These are phyloP conservation scores for Diplocarpon rosae DNA, from an alignment of 2,329 filamentous ascomycete genomes.

Conservation along the genomic window DNA sequence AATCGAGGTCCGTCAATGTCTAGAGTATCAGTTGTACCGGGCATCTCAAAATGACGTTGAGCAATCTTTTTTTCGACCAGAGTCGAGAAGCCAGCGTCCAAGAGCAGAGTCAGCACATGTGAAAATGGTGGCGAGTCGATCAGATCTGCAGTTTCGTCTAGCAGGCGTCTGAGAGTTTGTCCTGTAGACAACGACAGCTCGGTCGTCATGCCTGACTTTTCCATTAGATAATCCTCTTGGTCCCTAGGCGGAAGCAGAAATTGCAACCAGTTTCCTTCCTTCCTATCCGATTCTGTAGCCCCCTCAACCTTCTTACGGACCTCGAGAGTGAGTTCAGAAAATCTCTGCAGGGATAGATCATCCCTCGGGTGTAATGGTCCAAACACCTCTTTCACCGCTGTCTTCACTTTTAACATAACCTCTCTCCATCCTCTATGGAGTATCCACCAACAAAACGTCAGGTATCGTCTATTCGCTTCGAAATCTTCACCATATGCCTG, in stretches of 20 bases:
- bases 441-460: slow-evolving; percentile 98
- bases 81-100: slow-evolving; percentile 78
- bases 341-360: slow-evolving; percentile 67
- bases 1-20: slow-evolving; percentile 27
- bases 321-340: slow-evolving; percentile 71
- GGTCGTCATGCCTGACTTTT: slow-evolving; percentile 68
- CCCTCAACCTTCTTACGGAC: slow-evolving; percentile 82
- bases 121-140: slow-evolving; percentile 89
- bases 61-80: slow-evolving; percentile 77
- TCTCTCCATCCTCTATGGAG: slow-evolving; percentile 82
- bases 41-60: slow-evolving; percentile 62
- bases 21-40: slow-evolving; percentile 26
- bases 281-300: slow-evolving; percentile 49
- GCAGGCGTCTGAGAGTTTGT: slow-evolving; percentile 59
- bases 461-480: slow-evolving; percentile 86
- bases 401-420: slow-evolving; percentile 68
- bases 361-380: slow-evolving; percentile 82
- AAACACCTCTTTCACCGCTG: slow-evolving; percentile 83
- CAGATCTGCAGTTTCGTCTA: slow-evolving; percentile 93
- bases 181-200: slow-evolving; percentile 33
- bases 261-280: slow-evolving; percentile 56
- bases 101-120: slow-evolving; percentile 72
- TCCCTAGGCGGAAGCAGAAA: slow-evolving; percentile 72
- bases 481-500: slow-evolving; percentile 86
- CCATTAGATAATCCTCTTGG: slow-evolving; percentile 73